Evolutionary conservation across 345 rosid genomes (phyloP).

Genomic region (Cardiospermum halicacabum): DNA sequence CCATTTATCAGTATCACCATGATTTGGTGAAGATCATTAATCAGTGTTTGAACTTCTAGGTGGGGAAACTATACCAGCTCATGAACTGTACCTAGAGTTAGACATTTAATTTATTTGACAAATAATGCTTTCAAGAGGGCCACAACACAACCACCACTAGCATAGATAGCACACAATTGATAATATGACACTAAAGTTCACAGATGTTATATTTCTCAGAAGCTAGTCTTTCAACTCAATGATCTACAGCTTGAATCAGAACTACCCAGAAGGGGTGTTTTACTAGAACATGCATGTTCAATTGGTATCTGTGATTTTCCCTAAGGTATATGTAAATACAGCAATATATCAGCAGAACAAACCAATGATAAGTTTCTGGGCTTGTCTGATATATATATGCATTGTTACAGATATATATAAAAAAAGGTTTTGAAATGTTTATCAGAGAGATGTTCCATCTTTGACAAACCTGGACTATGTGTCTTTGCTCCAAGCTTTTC

Average conservation of each 20-base stretch:
- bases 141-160: no score
- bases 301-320: constrained; percentile 15
- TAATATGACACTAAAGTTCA: no score
- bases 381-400: constrained; percentile 4
- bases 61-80: not conserved
- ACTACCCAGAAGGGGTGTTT: not conserved
- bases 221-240: no score
- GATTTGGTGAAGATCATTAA: not conserved
- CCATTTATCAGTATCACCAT: not conserved
- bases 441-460: constrained; percentile 13
- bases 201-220: not conserved
- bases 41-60: not conserved
- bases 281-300: not conserved
- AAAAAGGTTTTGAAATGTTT: not conserved
- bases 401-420: not conserved
- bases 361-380: not conserved
- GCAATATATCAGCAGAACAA: constrained; percentile 3
- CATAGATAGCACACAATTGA: no score
- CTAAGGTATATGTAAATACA: constrained; percentile 12
- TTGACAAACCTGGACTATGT: constrained; percentile 3
- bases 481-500: constrained; percentile 5
- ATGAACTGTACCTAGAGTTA: no score
- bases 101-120: not conserved
- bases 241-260: not conserved
- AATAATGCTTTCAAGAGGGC: not conserved